Evolutionary conservation across 768 basidiomycete genomes (phyloP).

Genomic region (Mycena venus): DNA sequence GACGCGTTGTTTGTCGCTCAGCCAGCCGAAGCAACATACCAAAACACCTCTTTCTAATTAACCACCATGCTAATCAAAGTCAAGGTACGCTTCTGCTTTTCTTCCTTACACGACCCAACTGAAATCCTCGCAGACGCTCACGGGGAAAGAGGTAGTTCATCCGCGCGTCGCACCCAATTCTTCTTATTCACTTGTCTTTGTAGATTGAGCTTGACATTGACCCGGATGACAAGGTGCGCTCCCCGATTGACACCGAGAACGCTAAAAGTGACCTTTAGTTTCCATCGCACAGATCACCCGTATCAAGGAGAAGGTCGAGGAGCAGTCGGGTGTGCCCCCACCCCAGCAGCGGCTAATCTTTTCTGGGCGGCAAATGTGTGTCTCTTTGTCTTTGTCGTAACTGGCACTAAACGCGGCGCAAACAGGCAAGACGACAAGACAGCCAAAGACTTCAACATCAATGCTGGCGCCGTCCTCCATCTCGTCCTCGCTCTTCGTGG

Average conservation of each 20-base stretch:
- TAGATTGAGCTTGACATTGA: conserved; percentile 98
- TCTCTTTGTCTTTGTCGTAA: conserved; percentile 26
- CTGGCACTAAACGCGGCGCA: conserved; percentile 3
- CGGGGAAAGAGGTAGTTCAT: conserved; percentile 89
- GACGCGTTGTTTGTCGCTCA: not conserved
- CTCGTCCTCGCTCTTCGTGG: conserved; percentile 96
- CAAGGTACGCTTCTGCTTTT: conserved; percentile 64
- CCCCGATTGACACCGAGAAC: not conserved
- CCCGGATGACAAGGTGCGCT: conserved; percentile 82
- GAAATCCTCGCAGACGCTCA: conserved; percentile 77
- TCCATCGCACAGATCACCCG: conserved; percentile 84
- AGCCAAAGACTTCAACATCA: conserved; percentile 86
- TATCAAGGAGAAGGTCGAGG: conserved; percentile 98
- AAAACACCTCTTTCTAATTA: conserved; percentile 21
- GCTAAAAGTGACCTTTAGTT: too few relatives aligned
- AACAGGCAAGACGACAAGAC: conserved; percentile 96
- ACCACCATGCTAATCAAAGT: conserved; percentile 87
- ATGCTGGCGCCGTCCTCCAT: conserved; percentile 90
- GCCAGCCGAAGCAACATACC: not conserved
- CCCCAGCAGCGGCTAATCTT: conserved; percentile 96
- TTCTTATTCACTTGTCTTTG: conserved; percentile 12
- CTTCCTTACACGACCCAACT: not conserved
- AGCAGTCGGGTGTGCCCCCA: conserved; percentile 98
- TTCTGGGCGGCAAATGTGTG: conserved; percentile 92
- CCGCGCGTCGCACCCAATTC: conserved; percentile 24